A percentile compares a stretch with the other conserved stretches of the same genome.
phyloP scores from a whole-genome alignment of 176 grass and related monocot genomes.

The Eremochloa ophiuroides region DNA sequence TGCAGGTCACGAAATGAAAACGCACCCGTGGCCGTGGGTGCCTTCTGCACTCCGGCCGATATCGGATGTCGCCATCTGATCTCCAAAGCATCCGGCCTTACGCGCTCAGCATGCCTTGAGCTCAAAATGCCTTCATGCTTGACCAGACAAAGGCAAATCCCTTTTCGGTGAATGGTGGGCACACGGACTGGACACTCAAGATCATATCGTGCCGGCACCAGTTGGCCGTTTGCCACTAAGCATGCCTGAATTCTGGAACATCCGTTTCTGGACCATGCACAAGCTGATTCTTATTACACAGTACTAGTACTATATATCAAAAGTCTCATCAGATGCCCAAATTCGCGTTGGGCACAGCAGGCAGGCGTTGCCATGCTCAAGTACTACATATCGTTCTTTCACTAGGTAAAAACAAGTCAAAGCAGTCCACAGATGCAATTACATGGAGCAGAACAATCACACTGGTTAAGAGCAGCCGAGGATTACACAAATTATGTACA shows the following conservation, averaged over 20 bases:
- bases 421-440: background rate
- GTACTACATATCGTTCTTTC: background rate
- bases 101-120: constrained; percentile 9
- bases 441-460: background rate
- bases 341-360: background rate
- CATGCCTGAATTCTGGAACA: background rate
- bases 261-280: background rate
- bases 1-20: background rate
- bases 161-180: background rate
- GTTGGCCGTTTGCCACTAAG: background rate
- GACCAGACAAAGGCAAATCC: background rate
- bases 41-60: background rate
- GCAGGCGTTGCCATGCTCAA: background rate
- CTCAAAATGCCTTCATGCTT: background rate
- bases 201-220: background rate
- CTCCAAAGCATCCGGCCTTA: background rate
- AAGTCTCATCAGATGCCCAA: background rate
- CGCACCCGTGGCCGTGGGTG: background rate
- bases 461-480: background rate
- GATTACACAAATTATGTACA: constrained; percentile 47
- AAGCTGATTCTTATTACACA: background rate
- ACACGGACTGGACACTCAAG: background rate
- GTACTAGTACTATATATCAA: too few relatives aligned
- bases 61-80: background rate
- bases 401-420: background rate